phyloP scores from a whole-genome alignment of 441 rosid species.

The Pelargonium australe region DNA sequence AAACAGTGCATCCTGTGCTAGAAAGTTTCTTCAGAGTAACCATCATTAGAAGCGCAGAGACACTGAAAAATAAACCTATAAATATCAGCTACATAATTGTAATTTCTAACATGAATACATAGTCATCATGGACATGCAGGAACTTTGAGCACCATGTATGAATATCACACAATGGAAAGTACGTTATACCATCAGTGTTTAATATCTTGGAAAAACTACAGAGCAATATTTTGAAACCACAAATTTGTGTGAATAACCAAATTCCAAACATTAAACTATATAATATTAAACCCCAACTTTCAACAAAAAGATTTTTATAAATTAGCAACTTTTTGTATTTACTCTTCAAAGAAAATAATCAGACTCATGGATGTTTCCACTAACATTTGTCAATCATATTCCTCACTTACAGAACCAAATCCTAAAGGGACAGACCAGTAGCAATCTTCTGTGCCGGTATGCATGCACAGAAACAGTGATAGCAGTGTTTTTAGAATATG shows the following conservation, averaged over 20 bases:
- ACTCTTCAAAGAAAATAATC: too few relatives aligned
- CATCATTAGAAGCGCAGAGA: constrained; percentile 98
- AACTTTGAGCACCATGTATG: neutral
- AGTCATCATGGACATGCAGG: constrained; percentile 9
- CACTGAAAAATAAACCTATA: constrained; percentile 39
- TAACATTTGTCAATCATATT: too few relatives aligned
- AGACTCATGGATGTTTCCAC: too few relatives aligned
- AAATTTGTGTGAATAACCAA: neutral
- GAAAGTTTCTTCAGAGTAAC: constrained; percentile 95
- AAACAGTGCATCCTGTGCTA: constrained; percentile 88
- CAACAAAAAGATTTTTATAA: too few relatives aligned
- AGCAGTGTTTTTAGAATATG: too few relatives aligned
- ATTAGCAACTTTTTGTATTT: too few relatives aligned
- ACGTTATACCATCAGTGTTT: neutral
- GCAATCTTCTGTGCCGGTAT: too few relatives aligned
- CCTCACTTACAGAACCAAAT: too few relatives aligned
- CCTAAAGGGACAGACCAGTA: too few relatives aligned
- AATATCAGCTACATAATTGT: constrained; percentile 17
- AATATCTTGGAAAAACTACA: neutral
- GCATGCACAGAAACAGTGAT: too few relatives aligned
- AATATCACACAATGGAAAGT: neutral
- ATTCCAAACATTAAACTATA: too few relatives aligned
- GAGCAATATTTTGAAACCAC: neutral
- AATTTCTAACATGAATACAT: neutral
- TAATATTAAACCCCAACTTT: too few relatives aligned